Conservation (phyloP, 129 eudicot species). For the Artemisia argyi region DNA sequence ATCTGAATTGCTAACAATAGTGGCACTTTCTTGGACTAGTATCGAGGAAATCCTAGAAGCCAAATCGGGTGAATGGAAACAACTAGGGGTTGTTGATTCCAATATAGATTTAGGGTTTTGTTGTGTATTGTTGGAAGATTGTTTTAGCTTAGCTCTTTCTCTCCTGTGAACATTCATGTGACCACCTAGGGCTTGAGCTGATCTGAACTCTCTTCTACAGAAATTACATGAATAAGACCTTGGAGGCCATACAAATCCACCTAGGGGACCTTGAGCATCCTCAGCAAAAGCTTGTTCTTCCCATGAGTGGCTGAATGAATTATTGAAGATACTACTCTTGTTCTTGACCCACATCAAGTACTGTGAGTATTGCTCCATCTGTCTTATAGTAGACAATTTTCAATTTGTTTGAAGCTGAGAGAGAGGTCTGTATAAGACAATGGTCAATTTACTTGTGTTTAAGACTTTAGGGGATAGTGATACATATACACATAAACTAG, state of each 20-base stretch:
- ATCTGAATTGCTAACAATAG: constrained; percentile 28
- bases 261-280: constrained; percentile 51
- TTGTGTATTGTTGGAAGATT: constrained; percentile 23
- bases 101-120: constrained; percentile 30
- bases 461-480: not conserved
- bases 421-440: constrained; percentile 12
- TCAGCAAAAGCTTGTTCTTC: constrained; percentile 58
- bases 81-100: constrained; percentile 35
- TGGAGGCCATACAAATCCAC: constrained; percentile 68
- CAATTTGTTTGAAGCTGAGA: constrained; percentile 17
- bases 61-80: constrained; percentile 11
- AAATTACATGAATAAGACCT: constrained; percentile 70
- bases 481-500: constrained; percentile 5
- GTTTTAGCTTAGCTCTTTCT: constrained; percentile 77
- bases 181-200: constrained; percentile 81
- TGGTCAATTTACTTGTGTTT: constrained; percentile 9
- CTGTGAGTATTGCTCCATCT: constrained; percentile 51
- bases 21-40: constrained; percentile 30
- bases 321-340: constrained; percentile 31
- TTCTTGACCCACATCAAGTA: constrained; percentile 54
- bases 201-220: constrained; percentile 62
- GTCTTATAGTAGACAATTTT: not conserved
- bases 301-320: constrained; percentile 38
- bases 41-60: constrained; percentile 31
- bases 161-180: constrained; percentile 83